phyloP scores from a whole-genome alignment of 345 rosid genomes.

The Syzygium oleosum region DNA sequence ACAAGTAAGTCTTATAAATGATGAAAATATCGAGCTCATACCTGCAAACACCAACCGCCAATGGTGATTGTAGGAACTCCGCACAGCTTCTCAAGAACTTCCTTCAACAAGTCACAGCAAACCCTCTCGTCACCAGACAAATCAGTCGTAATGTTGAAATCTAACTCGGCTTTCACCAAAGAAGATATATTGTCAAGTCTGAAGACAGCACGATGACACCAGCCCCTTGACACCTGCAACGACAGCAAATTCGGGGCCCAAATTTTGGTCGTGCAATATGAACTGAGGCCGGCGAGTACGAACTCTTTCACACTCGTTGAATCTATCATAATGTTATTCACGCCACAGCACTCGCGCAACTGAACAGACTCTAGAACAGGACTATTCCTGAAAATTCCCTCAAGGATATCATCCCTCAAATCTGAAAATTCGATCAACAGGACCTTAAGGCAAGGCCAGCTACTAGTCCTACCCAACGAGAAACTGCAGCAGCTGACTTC shows the following conservation, averaged over 20 bases:
- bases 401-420: neutral
- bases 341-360: neutral
- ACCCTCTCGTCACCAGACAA: neutral
- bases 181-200: neutral
- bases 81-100: neutral
- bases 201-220: neutral
- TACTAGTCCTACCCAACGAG: neutral
- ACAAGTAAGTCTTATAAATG: too few species aligned
- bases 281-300: neutral
- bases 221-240: neutral
- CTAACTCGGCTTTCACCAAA: neutral
- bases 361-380: neutral
- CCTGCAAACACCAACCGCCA: neutral
- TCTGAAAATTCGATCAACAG: neutral
- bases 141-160: neutral
- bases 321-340: neutral
- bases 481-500: too few species aligned
- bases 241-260: neutral
- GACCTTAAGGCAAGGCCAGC: neutral
- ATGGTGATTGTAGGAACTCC: neutral
- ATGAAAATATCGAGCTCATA: neutral
- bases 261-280: neutral
- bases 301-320: neutral
- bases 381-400: neutral
- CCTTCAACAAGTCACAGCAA: neutral